A percentile compares a stretch with the other conserved stretches of the same genome.
These are phyloP conservation scores for Echites panduratus DNA, from an alignment of 257 asterid species.

Conservation along the genomic window DNA sequence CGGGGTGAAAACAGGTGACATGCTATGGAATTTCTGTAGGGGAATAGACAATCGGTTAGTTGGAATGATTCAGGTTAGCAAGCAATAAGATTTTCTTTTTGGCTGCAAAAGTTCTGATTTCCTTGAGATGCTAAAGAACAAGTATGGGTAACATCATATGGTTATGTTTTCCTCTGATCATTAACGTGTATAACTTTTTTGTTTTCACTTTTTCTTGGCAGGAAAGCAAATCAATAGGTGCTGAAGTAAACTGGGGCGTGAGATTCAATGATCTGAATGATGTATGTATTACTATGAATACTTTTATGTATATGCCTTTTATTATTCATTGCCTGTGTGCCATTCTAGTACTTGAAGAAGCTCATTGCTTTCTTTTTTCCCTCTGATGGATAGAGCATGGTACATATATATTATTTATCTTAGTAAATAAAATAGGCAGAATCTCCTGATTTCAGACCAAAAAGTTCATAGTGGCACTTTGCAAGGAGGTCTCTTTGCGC, in stretches of 20 bases:
- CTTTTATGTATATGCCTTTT: not conserved
- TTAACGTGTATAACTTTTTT: not conserved
- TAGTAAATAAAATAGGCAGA: not conserved
- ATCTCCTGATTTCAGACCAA: conserved; percentile 48
- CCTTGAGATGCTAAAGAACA: not conserved
- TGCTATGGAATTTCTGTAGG: conserved; percentile 88
- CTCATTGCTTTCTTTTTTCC: not conserved
- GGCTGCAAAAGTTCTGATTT: not conserved
- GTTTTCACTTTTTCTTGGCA: conserved; percentile 32
- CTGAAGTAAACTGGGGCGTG: conserved; percentile 98
- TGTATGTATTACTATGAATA: conserved; percentile 31
- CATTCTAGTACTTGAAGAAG: not conserved
- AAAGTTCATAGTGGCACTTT: conserved; percentile 51
- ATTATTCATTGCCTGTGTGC: not conserved
- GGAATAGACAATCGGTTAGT: conserved; percentile 81
- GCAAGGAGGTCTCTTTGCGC: conserved; percentile 90
- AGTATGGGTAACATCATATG: not conserved
- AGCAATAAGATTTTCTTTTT: not conserved
- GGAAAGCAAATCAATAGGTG: conserved; percentile 95
- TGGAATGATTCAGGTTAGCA: conserved; percentile 33
- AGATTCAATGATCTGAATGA: conserved; percentile 78
- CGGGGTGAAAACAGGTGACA: conserved; percentile 84
- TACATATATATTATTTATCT: not conserved
- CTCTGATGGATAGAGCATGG: not conserved
- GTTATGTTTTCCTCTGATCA: not conserved